Percentiles rank a stretch among this genome's conserved stretches.
Evolutionary conservation across 352 stramenopile species (phyloP).

Genomic region (Elongisporangium anandrum): DNA sequence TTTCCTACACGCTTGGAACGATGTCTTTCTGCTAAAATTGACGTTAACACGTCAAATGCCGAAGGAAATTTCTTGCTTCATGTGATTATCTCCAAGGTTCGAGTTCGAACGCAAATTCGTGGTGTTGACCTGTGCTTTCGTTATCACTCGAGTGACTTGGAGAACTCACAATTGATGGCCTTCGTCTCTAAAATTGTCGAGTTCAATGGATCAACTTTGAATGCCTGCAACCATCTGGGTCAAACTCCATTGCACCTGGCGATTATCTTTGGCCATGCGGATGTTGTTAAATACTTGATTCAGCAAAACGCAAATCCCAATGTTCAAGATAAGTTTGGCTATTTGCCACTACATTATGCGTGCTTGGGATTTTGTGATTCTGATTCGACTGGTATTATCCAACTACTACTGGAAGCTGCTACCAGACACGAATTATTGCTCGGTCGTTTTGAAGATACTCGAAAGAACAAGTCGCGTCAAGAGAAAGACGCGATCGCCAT

Average conservation of each 20-base stretch:
- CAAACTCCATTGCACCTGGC: slow-evolving; percentile 67
- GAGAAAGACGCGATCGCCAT: slow-evolving; percentile 56
- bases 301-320: slow-evolving; percentile 53
- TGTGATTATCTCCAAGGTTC: slow-evolving; percentile 41
- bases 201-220: slow-evolving; percentile 28
- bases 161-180: slow-evolving; percentile 5
- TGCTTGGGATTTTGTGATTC: slow-evolving; percentile 50
- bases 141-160: slow-evolving; percentile 38
- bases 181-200: slow-evolving; percentile 24
- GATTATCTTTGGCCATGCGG: slow-evolving; percentile 53
- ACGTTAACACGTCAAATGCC: slow-evolving; percentile 57
- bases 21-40: slow-evolving; percentile 31
- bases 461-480: slow-evolving; percentile 47
- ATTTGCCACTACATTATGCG: slow-evolving; percentile 63
- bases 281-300: slow-evolving; percentile 36
- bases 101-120: slow-evolving; percentile 45
- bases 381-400: slow-evolving; percentile 25
- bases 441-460: slow-evolving; percentile 35
- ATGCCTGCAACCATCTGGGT: slow-evolving; percentile 54
- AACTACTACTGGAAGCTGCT: slow-evolving; percentile 23
- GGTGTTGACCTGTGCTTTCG: slow-evolving; percentile 53
- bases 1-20: slow-evolving; percentile 24
- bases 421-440: slow-evolving; percentile 17
- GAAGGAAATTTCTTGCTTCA: slow-evolving; percentile 68
- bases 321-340: slow-evolving; percentile 42